Conservation (phyloP, 2,329 filamentous ascomycete species). For the Emericellopsis cladophorae region DNA sequence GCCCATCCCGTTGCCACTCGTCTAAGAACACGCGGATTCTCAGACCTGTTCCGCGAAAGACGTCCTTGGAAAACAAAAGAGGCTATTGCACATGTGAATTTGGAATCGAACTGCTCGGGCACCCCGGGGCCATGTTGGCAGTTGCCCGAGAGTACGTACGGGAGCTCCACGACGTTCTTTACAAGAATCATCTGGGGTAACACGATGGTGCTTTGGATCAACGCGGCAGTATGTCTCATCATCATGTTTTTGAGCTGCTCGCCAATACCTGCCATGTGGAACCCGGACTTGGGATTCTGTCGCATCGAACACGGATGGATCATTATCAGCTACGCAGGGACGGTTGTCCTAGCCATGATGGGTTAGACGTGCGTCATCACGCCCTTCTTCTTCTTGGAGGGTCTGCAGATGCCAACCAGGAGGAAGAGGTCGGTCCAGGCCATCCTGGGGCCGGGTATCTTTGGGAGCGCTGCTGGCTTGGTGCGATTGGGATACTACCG, state of each 20-base stretch:
- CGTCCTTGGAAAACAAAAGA: too few relatives aligned
- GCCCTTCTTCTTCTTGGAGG: constrained; percentile 14
- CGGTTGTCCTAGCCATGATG: constrained; percentile 9
- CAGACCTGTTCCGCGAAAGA: too few relatives aligned
- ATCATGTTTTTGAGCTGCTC: constrained; percentile 9
- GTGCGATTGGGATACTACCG: constrained; percentile 5
- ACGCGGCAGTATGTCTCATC: constrained; percentile 5
- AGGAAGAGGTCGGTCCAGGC: constrained; percentile 6
- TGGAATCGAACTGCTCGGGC: too few relatives aligned
- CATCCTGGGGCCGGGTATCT: constrained; percentile 4
- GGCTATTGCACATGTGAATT: too few relatives aligned
- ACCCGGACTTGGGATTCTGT: constrained; percentile 5
- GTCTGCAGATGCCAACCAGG: constrained; percentile 11
- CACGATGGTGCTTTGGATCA: constrained; percentile 6
- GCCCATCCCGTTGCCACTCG: too few relatives aligned
- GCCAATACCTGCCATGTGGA: constrained; percentile 9
- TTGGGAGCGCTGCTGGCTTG: constrained; percentile 4
- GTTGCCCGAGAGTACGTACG: too few relatives aligned
- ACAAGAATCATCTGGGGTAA: constrained; percentile 5
- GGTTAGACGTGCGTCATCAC: constrained; percentile 15
- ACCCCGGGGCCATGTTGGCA: too few relatives aligned
- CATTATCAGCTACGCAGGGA: constrained; percentile 8
- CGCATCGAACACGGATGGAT: constrained; percentile 4
- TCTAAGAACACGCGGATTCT: too few relatives aligned
- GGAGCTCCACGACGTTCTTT: constrained; percentile 1